Evolutionary conservation across 2,329 filamentous ascomycete species (phyloP).

Genomic region (Pseudocercospora crystallina): DNA sequence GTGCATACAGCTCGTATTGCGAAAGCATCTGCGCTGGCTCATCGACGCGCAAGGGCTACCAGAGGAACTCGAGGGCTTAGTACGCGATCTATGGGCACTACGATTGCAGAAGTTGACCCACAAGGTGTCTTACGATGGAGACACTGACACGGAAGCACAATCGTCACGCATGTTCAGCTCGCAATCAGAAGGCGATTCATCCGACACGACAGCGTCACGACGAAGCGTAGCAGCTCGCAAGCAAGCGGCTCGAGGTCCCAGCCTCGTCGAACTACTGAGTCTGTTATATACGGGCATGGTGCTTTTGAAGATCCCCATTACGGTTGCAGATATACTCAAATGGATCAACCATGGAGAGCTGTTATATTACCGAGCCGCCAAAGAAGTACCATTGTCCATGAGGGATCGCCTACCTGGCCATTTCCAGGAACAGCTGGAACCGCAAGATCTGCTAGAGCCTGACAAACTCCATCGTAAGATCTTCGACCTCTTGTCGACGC

Average conservation of each 20-base stretch:
- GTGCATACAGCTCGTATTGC: constrained; percentile 77
- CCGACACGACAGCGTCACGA: constrained; percentile 31
- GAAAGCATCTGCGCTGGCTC: constrained; percentile 77
- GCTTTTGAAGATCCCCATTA: constrained; percentile 73
- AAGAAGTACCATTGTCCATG: constrained; percentile 63
- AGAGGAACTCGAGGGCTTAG: constrained; percentile 61
- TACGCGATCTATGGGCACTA: constrained; percentile 83
- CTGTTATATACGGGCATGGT: constrained; percentile 78
- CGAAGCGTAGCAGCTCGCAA: constrained; percentile 40
- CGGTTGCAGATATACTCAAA: constrained; percentile 66
- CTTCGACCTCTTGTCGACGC: constrained; percentile 62
- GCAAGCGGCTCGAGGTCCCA: constrained; percentile 53
- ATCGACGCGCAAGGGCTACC: constrained; percentile 66
- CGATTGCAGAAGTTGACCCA: constrained; percentile 60
- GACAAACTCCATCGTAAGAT: constrained; percentile 66
- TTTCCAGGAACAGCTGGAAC: constrained; percentile 62
- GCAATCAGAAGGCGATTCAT: constrained; percentile 51
- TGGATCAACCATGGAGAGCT: constrained; percentile 70
- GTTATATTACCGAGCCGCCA: constrained; percentile 66
- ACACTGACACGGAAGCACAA: constrained; percentile 36
- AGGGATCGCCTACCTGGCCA: constrained; percentile 61
- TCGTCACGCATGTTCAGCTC: constrained; percentile 59
- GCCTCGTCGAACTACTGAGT: constrained; percentile 70
- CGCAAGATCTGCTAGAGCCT: constrained; percentile 45
- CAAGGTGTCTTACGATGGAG: constrained; percentile 35